Conservation (phyloP, 805 yeast genomes). For the Lipomyces mesembrius region DNA sequence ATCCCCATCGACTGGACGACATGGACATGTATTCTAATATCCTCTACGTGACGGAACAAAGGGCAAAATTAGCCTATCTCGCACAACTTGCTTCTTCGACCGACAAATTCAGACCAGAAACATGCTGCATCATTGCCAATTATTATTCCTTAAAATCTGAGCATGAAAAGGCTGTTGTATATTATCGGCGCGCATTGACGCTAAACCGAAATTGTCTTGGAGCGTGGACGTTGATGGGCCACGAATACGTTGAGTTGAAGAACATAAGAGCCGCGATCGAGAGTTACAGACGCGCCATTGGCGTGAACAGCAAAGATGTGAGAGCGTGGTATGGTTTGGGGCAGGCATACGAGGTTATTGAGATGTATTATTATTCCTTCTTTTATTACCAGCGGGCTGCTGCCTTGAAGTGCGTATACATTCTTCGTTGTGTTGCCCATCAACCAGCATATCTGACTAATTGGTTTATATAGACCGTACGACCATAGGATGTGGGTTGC, state of each 20-base stretch:
- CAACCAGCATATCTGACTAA: neutral
- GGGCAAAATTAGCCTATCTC: slow-evolving; percentile 77
- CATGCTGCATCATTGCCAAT: slow-evolving; percentile 93
- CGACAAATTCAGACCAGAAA: slow-evolving; percentile 88
- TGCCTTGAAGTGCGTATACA: slow-evolving; percentile 56
- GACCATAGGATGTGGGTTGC: slow-evolving; percentile 98
- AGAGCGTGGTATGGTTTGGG: slow-evolving; percentile 99
- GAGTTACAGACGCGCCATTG: slow-evolving; percentile 90
- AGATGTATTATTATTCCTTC: slow-evolving; percentile 89
- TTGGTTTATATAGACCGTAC: slow-evolving; percentile 55
- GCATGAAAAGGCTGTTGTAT: slow-evolving; percentile 93
- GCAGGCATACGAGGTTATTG: slow-evolving; percentile 95
- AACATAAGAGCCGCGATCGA: slow-evolving; percentile 98
- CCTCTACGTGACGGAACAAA: slow-evolving; percentile 89
- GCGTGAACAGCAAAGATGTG: slow-evolving; percentile 83
- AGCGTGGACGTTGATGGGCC: slow-evolving; percentile 99
- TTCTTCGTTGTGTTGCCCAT: neutral
- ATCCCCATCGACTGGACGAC: slow-evolving; percentile 88
- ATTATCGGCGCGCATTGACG: slow-evolving; percentile 85
- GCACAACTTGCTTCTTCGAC: slow-evolving; percentile 84
- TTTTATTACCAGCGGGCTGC: slow-evolving; percentile 93
- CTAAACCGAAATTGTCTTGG: slow-evolving; percentile 78
- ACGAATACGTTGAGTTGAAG: slow-evolving; percentile 93
- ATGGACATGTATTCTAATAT: slow-evolving; percentile 94
- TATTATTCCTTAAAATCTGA: slow-evolving; percentile 89